Evolutionary conservation across 148 eudicot genomes (phyloP).

Genomic region (Polygonum maritimum): DNA sequence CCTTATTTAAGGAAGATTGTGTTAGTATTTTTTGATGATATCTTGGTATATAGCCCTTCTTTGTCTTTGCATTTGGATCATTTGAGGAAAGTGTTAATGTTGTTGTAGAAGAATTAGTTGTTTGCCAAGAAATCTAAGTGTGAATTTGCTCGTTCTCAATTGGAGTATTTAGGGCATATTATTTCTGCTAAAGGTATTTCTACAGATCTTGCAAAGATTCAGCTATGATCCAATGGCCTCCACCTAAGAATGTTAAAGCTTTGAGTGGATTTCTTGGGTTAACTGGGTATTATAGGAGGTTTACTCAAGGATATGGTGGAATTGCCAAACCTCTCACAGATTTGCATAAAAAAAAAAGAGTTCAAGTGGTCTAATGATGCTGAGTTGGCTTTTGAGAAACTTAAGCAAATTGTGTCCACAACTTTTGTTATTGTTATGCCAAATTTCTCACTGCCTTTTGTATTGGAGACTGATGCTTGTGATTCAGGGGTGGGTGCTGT

Average conservation of each 20-base stretch:
- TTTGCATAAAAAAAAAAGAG: not conserved
- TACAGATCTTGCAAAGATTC: not conserved
- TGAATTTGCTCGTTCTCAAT: not conserved
- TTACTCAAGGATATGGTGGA: not conserved
- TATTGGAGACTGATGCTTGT: not conserved
- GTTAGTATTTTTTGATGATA: constrained; percentile 3
- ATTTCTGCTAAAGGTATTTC: not conserved
- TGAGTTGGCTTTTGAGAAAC: not conserved
- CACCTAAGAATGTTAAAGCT: not conserved
- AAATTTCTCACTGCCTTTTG: not conserved
- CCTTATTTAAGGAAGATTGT: not conserved
- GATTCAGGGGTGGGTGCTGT: not conserved
- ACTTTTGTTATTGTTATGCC: not conserved
- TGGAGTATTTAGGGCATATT: constrained; percentile 6
- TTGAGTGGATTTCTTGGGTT: constrained; percentile 7
- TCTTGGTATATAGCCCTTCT: not conserved
- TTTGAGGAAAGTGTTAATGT: not conserved
- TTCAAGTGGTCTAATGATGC: not conserved
- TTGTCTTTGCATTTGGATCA: not conserved
- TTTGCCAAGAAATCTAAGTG: constrained; percentile 1
- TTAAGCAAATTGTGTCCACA: not conserved
- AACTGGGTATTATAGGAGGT: not conserved
- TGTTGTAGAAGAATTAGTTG: not conserved
- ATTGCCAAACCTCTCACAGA: not conserved
- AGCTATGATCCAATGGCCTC: not conserved